Evolutionary conservation across 169 alveolate species (phyloP).

Genomic region (Plasmodium inui): DNA sequence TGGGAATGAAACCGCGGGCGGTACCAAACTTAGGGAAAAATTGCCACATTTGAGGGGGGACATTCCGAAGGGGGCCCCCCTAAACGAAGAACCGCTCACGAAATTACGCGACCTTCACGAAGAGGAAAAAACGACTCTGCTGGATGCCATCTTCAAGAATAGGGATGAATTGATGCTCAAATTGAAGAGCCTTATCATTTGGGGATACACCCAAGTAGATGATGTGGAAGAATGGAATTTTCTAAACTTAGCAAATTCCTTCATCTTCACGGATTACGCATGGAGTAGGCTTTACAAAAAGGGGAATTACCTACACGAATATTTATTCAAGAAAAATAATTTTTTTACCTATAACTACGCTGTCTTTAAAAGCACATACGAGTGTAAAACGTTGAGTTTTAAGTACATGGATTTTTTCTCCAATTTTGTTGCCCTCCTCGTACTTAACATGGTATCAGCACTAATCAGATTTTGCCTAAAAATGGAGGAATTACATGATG

Average conservation of each 20-base stretch:
- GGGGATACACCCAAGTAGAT: slow-evolving; percentile 57
- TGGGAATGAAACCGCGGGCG: neutral
- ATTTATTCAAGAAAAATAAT: slow-evolving; percentile 13
- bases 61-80: neutral
- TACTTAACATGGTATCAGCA: neutral
- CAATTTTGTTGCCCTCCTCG: neutral
- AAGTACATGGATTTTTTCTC: slow-evolving; percentile 47
- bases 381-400: slow-evolving; percentile 20
- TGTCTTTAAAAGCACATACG: slow-evolving; percentile 34
- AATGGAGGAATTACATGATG: neutral
- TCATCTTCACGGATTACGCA: slow-evolving; percentile 23
- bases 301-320: slow-evolving; percentile 1
- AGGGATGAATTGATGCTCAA: slow-evolving; percentile 6
- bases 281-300: neutral
- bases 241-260: slow-evolving; percentile 38
- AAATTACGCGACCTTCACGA: neutral
- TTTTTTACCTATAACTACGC: slow-evolving; percentile 31
- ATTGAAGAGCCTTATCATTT: slow-evolving; percentile 32
- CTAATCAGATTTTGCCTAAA: neutral
- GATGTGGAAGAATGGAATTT: slow-evolving; percentile 47
- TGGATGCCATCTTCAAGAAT: neutral
- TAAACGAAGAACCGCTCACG: neutral
- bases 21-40: neutral
- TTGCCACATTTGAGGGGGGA: neutral
- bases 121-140: neutral